Evolutionary conservation across 805 yeast genomes (phyloP), one percentile per base, ranked within the genome.

Genomic region (Candida alai): DNA sequence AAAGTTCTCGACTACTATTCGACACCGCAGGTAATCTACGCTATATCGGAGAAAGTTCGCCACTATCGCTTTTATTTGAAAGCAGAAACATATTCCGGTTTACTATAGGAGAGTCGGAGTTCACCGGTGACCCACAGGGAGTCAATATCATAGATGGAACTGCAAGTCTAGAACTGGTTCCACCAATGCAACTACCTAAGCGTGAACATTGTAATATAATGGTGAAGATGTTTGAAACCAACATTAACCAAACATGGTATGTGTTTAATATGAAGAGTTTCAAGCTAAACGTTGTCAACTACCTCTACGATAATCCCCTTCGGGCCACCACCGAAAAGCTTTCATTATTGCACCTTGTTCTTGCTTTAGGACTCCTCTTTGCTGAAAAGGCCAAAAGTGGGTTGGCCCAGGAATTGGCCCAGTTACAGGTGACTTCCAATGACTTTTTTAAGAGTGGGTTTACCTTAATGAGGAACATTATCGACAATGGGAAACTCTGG

Each of bases 11-110:
- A 25, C 39, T 63, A 11, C 35, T 65, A 11, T 48, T 48, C 41
- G 70, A 63, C 37, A 49, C 49, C 4, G 53, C 52, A 6, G 70
- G 70, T 0, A 56, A 54, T 21, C 36, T 57, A 11, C 43, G 67
- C n/a, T 65, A 62, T 33, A 39, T 66, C 25, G 72, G 73, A 5
- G 73, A 67, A 35, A 54, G 65, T 24, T 62, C 65, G 15, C 62
- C 69, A 0, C 49, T 62, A 8, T 60, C 73, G 3, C 54, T 64
- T 27, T 45, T 67, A 6, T 47, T 59, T 19, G 73, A 68, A 38
- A 54, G 63, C 3, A 45, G 71, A 4, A 60, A 58, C 32, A 47
- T 67, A 1, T 68, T 64, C 37, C 39, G 40, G 19, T 50, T 44
- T 12, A 43, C 47, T 2, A 34, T 60, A 20, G 70, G 70, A 0